Conservation (phyloP, 1,139 yeast genomes). For the Suhomyces anneliseae region DNA sequence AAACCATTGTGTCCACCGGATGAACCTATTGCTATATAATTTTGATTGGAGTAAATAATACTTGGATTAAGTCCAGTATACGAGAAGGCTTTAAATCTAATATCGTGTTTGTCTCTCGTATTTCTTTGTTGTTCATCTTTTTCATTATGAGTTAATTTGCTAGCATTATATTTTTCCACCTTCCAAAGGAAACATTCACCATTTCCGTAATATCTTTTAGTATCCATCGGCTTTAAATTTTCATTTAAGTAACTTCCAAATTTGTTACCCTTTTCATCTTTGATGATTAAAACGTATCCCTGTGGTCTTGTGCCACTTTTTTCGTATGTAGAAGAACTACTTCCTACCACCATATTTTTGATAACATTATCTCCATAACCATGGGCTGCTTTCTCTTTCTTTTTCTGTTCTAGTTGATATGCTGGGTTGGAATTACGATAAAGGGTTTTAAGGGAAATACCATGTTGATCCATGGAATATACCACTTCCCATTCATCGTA, state of each 20-base stretch:
- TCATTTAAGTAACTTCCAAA: constrained; percentile 90
- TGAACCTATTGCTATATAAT: constrained; percentile 84
- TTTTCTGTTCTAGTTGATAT: constrained; percentile 28
- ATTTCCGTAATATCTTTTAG: constrained; percentile 80
- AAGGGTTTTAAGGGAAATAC: constrained; percentile 79
- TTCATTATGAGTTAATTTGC: constrained; percentile 15
- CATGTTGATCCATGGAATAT: constrained; percentile 88
- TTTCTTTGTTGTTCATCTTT: not conserved
- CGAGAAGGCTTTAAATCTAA: constrained; percentile 74
- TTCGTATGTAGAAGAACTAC: constrained; percentile 16
- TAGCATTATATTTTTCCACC: constrained; percentile 36
- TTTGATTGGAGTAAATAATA: constrained; percentile 75
- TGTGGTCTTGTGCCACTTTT: constrained; percentile 30
- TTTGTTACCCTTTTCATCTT: constrained; percentile 58
- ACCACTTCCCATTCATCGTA: constrained; percentile 74
- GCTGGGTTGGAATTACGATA: constrained; percentile 44
- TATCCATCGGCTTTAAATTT: constrained; percentile 65
- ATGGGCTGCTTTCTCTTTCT: constrained; percentile 21
- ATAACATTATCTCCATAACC: constrained; percentile 44
- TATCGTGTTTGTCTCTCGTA: constrained; percentile 3
- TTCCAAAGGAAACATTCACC: constrained; percentile 97
- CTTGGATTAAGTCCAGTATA: constrained; percentile 89
- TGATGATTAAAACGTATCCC: constrained; percentile 72
- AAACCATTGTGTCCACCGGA: constrained; percentile 89
- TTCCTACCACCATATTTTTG: constrained; percentile 30